Evolutionary conservation across 768 basidiomycete genomes (phyloP).

Genomic region (Phaffia tasmanica): DNA sequence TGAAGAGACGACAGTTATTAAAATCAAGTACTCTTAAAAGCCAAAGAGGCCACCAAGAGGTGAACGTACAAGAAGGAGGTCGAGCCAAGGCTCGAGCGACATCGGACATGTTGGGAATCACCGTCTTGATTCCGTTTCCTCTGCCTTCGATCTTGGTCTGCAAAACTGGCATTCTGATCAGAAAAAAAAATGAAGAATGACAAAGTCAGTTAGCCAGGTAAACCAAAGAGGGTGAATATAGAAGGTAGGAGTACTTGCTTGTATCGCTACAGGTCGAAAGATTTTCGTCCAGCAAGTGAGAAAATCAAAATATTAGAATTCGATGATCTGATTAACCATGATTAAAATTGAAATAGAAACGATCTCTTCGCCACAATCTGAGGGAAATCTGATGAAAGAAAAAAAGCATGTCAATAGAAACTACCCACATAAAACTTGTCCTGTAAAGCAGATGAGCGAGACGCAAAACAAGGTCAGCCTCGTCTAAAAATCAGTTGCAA

Average conservation of each 20-base stretch:
- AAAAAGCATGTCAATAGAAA: too few species aligned
- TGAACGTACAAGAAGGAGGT: conserved; percentile 57
- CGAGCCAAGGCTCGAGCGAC: conserved; percentile 89
- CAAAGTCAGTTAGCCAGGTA: not conserved
- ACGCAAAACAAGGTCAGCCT: not conserved
- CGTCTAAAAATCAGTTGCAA: not conserved
- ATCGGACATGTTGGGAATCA: conserved; percentile 96
- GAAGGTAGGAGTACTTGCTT: conserved; percentile 44
- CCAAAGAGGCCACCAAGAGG: not conserved
- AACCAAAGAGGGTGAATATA: not conserved
- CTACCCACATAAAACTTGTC: conserved; percentile 65
- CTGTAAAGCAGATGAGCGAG: conserved; percentile 16
- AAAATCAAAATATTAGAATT: not conserved
- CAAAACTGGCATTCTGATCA: conserved; percentile 80
- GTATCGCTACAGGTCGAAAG: conserved; percentile 47
- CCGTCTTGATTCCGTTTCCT: conserved; percentile 99
- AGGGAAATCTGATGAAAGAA: too few species aligned
- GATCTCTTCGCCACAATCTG: too few species aligned
- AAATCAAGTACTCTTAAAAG: too few species aligned
- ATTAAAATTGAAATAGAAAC: not conserved
- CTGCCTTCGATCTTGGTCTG: conserved; percentile 96
- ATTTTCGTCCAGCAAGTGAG: too few species aligned
- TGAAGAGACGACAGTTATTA: not conserved
- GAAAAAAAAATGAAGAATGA: conserved; percentile 23
- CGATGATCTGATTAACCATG: not conserved